These are phyloP conservation scores for Phytophthora quininea DNA, from an alignment of 352 stramenopile species.

Conservation along the genomic window DNA sequence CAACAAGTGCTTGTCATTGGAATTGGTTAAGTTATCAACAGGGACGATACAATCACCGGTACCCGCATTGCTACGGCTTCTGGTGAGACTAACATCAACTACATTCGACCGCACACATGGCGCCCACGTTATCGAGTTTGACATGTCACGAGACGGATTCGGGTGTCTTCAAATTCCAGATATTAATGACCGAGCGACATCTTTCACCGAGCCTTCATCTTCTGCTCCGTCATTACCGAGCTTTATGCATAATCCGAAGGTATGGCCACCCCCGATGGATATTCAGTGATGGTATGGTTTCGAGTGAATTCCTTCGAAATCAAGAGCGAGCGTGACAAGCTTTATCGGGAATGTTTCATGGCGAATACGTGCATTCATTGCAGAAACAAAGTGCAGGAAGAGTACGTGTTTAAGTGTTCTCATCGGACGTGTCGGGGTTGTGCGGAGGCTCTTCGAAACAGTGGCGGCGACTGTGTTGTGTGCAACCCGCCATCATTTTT, in stretches of 20 bases:
- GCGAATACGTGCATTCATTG: constrained; percentile 68
- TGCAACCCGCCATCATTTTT: constrained; percentile 82
- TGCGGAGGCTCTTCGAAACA: constrained; percentile 56
- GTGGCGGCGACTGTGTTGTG: constrained; percentile 67
- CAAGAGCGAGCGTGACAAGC: constrained; percentile 66
- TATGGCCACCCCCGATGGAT: constrained; percentile 73
- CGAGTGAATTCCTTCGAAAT: constrained; percentile 58
- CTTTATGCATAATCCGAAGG: constrained; percentile 47
- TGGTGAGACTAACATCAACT: constrained; percentile 26
- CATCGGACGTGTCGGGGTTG: constrained; percentile 65
- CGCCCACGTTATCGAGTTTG: constrained; percentile 46
- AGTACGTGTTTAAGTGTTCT: constrained; percentile 71
- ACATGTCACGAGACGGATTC: constrained; percentile 63
- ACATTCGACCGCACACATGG: constrained; percentile 28
- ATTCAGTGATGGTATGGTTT: constrained; percentile 72
- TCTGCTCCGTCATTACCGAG: constrained; percentile 33
- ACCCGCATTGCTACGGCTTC: constrained; percentile 21
- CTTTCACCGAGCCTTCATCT: constrained; percentile 17
- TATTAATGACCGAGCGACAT: constrained; percentile 37
- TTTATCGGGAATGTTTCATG: constrained; percentile 68
- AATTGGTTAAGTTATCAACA: background rate
- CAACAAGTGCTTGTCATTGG: background rate
- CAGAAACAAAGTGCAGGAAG: constrained; percentile 45
- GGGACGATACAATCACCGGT: constrained; percentile 1
- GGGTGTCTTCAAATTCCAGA: constrained; percentile 74